Evolutionary conservation across 192 early-diverging fungal species (phyloP).

Genomic region (Neocallimastix lanati): DNA sequence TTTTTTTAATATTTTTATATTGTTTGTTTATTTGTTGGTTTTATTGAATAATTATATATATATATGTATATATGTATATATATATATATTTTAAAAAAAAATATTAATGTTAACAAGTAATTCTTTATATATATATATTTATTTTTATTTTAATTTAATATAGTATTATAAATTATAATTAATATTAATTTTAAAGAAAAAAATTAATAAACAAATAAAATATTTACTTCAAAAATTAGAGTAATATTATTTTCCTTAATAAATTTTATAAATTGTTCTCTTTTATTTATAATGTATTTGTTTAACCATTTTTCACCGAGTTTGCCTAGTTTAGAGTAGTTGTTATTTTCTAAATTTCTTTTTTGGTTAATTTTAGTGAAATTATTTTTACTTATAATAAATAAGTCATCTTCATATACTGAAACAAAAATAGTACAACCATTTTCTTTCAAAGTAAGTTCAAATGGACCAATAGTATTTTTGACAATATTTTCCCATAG

Average conservation of each 20-base stretch:
- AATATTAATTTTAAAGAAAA: no score
- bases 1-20: no score
- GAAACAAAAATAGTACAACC: conserved; percentile 84
- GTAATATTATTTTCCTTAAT: conserved; percentile 55
- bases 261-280: conserved; percentile 52
- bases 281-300: not conserved
- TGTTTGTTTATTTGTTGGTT: no score
- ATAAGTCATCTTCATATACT: conserved; percentile 33
- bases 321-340: not conserved
- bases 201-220: not conserved
- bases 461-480: conserved; percentile 65
- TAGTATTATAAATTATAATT: no score
- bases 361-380: conserved; percentile 8
- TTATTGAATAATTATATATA: no score
- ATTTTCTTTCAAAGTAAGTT: conserved; percentile 89
- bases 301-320: not conserved
- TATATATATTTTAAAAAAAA: no score
- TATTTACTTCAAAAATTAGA: conserved; percentile 56
- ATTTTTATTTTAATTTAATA: no score
- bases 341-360: not conserved
- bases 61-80: no score
- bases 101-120: no score
- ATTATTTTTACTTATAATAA: conserved; percentile 83
- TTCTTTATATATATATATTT: no score
- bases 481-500: conserved; percentile 28